Evolutionary conservation across 108 stramenopile genomes (phyloP).

Genomic region (Pseudonitzschia multistriata): DNA sequence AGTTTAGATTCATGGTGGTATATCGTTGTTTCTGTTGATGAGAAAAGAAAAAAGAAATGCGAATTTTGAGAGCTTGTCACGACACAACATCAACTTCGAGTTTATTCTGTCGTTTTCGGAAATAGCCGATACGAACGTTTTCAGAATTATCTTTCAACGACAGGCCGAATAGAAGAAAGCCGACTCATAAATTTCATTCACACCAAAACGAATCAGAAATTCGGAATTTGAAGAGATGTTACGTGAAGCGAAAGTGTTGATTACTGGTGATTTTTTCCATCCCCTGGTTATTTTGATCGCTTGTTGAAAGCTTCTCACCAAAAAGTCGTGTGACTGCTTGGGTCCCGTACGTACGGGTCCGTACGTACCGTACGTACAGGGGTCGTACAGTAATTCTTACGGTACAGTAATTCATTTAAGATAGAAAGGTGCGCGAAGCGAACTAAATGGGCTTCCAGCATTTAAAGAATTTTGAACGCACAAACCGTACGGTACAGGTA

Average conservation of each 20-base stretch:
- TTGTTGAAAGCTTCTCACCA: constrained; percentile 1
- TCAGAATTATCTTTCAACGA: not conserved
- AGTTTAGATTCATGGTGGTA: not conserved
- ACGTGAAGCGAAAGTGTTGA: not conserved
- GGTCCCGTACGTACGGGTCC: too few species aligned
- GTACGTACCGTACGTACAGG: not conserved
- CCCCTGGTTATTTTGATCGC: not conserved
- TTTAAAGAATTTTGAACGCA: too few species aligned
- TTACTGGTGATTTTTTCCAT: not conserved
- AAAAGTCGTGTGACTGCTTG: not conserved
- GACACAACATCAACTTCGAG: not conserved
- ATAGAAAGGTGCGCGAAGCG: too few species aligned
- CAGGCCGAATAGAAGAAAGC: not conserved
- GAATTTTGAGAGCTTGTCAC: too few species aligned
- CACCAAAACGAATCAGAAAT: not conserved
- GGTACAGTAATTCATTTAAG: too few species aligned
- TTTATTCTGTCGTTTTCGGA: too few species aligned
- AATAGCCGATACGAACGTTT: too few species aligned
- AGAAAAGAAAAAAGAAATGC: constrained; percentile 5
- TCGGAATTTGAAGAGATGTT: not conserved
- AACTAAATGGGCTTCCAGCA: too few species aligned
- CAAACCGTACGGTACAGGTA: too few species aligned
- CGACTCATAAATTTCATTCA: not conserved
- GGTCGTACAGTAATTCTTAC: too few species aligned
- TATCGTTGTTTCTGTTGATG: not conserved